Evolutionary conservation across 1,139 yeast species (phyloP).

Genomic region (Suzukiozyma palmioleophila): DNA sequence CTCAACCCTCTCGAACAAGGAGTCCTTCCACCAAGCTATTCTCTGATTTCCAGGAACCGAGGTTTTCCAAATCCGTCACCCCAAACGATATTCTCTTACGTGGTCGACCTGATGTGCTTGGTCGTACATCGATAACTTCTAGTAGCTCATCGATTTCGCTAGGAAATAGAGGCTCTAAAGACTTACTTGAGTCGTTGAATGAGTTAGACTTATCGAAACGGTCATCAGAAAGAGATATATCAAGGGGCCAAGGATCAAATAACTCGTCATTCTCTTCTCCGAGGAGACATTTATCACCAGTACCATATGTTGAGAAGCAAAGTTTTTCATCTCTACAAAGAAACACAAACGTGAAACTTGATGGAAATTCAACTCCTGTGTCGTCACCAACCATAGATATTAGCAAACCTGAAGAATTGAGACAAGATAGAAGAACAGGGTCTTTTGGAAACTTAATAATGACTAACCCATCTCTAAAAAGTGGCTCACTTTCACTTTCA

Average conservation of each 20-base stretch:
- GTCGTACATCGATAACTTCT: conserved; percentile 18
- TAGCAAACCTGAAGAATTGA: background rate
- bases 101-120: conserved; percentile 20
- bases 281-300: conserved; percentile 53
- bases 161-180: conserved; percentile 16
- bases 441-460: conserved; percentile 12
- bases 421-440: conserved; percentile 14
- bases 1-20: conserved; percentile 29
- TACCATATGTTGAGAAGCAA: conserved; percentile 41
- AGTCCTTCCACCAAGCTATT: conserved; percentile 31
- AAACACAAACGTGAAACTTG: conserved; percentile 22
- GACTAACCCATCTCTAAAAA: conserved; percentile 9
- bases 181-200: conserved; percentile 24
- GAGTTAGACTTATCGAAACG: conserved; percentile 23
- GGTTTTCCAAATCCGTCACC: conserved; percentile 31
- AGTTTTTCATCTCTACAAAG: conserved; percentile 56
- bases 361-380: conserved; percentile 13
- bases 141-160: conserved; percentile 10
- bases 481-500: conserved; percentile 7
- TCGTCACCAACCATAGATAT: conserved; percentile 9
- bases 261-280: conserved; percentile 45
- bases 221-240: conserved; percentile 8
- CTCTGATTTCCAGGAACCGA: conserved; percentile 19
- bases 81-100: conserved; percentile 38
- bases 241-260: conserved; percentile 13